phyloP scores from a whole-genome alignment of 306 rosid genomes.

The Psophocarpus tetragonolobus region DNA sequence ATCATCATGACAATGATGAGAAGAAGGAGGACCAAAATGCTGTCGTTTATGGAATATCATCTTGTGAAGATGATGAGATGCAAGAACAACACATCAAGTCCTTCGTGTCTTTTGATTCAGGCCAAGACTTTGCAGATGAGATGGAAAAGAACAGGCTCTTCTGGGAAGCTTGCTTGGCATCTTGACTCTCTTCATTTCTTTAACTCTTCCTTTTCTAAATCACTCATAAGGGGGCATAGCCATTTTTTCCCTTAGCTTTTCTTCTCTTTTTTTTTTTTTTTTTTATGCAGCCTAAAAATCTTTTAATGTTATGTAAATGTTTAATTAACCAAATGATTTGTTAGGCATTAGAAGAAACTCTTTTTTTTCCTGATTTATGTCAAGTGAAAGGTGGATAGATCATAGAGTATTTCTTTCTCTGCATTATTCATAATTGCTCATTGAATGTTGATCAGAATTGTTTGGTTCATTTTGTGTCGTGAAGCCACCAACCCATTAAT shows the following conservation, averaged over 20 bases:
- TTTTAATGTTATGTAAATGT: neutral
- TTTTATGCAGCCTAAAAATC: neutral
- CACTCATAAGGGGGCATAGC: neutral
- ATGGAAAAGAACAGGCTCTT: conserved; percentile 74
- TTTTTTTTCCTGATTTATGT: neutral
- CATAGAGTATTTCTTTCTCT: neutral
- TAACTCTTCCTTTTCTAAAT: neutral
- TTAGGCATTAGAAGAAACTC: neutral
- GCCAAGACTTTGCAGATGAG: conserved; percentile 59
- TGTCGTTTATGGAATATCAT: conserved; percentile 34
- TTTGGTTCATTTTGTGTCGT: neutral
- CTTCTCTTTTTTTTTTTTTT: too few relatives aligned
- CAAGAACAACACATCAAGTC: conserved; percentile 44
- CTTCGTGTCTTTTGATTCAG: conserved; percentile 57
- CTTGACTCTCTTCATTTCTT: conserved; percentile 37
- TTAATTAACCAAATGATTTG: neutral
- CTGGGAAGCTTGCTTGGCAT: conserved; percentile 97
- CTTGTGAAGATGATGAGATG: conserved; percentile 37
- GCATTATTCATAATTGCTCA: neutral
- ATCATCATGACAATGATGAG: neutral
- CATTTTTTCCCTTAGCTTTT: neutral
- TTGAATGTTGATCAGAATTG: neutral
- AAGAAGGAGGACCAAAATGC: conserved; percentile 31
- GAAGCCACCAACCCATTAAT: neutral
- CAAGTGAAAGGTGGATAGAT: neutral